Evolutionary conservation across 2,329 filamentous ascomycete species (phyloP), one percentile per base, ranked within the genome.

Genomic region (Pseudocercospora musae): DNA sequence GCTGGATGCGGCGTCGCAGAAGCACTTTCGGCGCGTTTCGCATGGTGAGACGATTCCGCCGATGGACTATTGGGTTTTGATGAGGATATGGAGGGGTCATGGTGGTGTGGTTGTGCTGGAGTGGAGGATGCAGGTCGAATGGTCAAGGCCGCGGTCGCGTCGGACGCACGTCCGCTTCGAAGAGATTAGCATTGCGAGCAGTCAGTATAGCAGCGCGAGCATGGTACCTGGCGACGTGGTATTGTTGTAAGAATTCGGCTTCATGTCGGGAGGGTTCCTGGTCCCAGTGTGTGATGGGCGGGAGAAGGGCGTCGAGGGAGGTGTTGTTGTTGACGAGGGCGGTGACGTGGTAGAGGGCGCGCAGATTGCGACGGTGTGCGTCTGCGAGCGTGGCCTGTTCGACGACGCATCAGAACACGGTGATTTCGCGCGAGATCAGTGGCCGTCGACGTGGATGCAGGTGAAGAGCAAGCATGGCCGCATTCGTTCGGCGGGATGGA

Each of bases 71-170:
- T 65, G 63, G 63, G 69, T 62, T 73, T 70, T 56, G 69, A 63
- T 60, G 59, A 50, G 50, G 64, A 70, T 72, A 70, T 71, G 62
- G 69, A 58, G 42, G 58, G 68, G 59, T 68, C 70, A 69, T 70
- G 66, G 59, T 68, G 62, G 61, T 58, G 66, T 64, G 69, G 62
- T 65, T 42, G 62, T 55, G 48, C 73, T 73, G 62, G 71, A 73
- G 64, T 56, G 80, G 82, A 46, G 85, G 78, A 57, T n/a, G 61
- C 40, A n/a, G 65, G 58, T 54, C 60, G 62, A 13, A 63, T 58
- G 23, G 64, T 62, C 52, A 65, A 57, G 37, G 54, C 56, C 42
- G 83, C 83, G 67, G 79, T 74, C 74, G 85, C 82, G 73, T 84
- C 78, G 37, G 37, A 40, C 6, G 37, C 37, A 40, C 37, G 37